These are phyloP conservation scores for Erigeron canadensis DNA, from an alignment of 129 eudicot genomes.

Conservation along the genomic window DNA sequence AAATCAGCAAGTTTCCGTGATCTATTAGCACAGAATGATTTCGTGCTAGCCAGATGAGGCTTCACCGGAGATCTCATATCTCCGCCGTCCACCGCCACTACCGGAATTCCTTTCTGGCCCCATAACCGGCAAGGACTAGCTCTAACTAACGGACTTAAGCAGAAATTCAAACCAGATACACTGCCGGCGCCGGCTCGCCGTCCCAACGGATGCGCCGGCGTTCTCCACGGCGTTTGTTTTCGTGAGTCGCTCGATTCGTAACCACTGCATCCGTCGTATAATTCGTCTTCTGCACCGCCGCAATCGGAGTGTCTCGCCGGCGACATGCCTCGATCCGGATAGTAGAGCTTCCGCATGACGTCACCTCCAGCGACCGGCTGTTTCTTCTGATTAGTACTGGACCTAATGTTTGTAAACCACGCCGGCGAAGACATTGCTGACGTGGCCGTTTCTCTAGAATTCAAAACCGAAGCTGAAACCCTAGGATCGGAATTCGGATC, in stretches of 20 bases:
- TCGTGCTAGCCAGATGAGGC: conserved; percentile 48
- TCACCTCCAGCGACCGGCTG: conserved; percentile 14
- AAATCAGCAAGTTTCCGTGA: conserved; percentile 80
- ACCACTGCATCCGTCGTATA: conserved; percentile 53
- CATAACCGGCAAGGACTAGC: conserved; percentile 68
- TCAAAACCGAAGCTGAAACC: conserved; percentile 20
- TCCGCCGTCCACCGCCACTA: conserved; percentile 39
- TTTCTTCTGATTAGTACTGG: conserved; percentile 45
- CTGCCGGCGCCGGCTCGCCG: conserved; percentile 33
- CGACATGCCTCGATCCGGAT: conserved; percentile 61
- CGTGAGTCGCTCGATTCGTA: conserved; percentile 53
- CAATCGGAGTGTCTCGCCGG: conserved; percentile 56
- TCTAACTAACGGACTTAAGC: conserved; percentile 69
- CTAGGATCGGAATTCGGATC: conserved; percentile 27
- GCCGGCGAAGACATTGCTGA: conserved; percentile 46
- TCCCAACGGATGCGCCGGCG: conserved; percentile 25
- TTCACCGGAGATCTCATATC: conserved; percentile 47
- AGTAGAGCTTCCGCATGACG: conserved; percentile 27
- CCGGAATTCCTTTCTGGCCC: conserved; percentile 52
- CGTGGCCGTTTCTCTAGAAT: conserved; percentile 26
- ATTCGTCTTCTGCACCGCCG: conserved; percentile 43
- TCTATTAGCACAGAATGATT: conserved; percentile 66
- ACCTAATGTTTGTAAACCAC: conserved; percentile 53
- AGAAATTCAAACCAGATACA: conserved; percentile 45
- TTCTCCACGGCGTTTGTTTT: conserved; percentile 62